Percentiles rank a stretch among this genome's conserved stretches.
These are phyloP conservation scores for Trichoderma sp. DNA, from an alignment of 2,329 filamentous ascomycete genomes.

Conservation along the genomic window DNA sequence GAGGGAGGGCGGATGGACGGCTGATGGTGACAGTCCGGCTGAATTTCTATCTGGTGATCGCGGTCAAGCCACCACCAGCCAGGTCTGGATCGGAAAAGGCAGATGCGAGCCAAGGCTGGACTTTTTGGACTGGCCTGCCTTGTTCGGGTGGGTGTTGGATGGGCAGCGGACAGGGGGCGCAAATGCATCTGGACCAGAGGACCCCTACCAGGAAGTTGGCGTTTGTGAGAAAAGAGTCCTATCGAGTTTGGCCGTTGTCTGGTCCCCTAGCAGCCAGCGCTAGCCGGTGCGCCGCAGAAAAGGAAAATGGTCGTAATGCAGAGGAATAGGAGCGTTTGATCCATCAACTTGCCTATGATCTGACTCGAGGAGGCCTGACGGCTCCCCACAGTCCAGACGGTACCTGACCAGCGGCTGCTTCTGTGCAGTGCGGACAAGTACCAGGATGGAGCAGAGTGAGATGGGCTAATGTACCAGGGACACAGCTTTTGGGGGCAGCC, in stretches of 20 bases:
- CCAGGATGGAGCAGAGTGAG: not conserved
- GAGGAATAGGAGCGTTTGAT: not conserved
- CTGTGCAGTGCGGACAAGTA: not conserved
- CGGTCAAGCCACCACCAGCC: not conserved
- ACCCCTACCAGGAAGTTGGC: not conserved
- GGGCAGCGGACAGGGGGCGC: not conserved
- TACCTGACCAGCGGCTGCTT: not conserved
- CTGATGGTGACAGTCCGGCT: not conserved
- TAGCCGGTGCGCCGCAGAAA: not conserved
- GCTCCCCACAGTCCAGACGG: not conserved
- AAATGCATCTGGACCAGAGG: not conserved
- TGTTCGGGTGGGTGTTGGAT: not conserved
- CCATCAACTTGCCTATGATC: not conserved
- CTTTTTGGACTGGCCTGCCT: not conserved
- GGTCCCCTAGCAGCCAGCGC: not conserved
- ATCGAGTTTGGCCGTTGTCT: not conserved
- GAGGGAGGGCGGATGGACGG: not conserved
- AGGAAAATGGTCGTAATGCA: not conserved
- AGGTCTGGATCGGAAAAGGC: not conserved
- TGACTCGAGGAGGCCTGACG: not conserved
- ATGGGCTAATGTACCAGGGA: not conserved
- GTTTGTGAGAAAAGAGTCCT: not conserved
- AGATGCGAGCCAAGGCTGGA: not conserved
- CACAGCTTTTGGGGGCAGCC: not conserved
- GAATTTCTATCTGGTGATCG: conserved; percentile 3